Percentiles rank a stretch among this genome's conserved stretches.
Conservation (phyloP, 176 grass and related monocot species). For the Avena atlantica region DNA sequence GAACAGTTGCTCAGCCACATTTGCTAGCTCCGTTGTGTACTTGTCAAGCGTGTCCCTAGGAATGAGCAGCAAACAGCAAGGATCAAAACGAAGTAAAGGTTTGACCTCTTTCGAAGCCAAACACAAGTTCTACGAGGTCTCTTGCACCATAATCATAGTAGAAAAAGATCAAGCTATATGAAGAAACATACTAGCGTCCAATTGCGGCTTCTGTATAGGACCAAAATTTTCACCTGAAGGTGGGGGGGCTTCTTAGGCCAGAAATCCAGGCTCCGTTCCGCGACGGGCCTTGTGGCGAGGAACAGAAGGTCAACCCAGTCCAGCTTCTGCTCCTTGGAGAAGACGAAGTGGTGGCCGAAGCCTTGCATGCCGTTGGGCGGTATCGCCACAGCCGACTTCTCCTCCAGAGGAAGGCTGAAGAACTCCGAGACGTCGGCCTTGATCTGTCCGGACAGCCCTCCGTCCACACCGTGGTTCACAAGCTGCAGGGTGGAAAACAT, state of each 20-base stretch:
- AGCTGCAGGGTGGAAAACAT: slow-evolving; percentile 9
- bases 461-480: slow-evolving; percentile 51
- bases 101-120: not conserved
- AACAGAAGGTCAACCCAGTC: slow-evolving; percentile 59
- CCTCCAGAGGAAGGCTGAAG: slow-evolving; percentile 57
- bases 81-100: not conserved
- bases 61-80: not conserved
- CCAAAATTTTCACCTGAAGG: slow-evolving; percentile 34
- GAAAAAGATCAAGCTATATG: not conserved
- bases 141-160: not conserved
- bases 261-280: slow-evolving; percentile 41
- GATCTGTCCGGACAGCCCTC: not conserved
- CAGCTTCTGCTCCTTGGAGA: slow-evolving; percentile 73
- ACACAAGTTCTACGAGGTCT: no score
- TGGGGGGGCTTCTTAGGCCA: slow-evolving; percentile 55
- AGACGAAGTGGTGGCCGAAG: slow-evolving; percentile 69
- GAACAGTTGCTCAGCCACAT: slow-evolving; percentile 35
- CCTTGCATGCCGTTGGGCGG: slow-evolving; percentile 53
- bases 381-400: slow-evolving; percentile 43
- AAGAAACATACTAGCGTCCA: not conserved
- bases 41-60: slow-evolving; percentile 24
- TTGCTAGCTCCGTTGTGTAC: slow-evolving; percentile 42
- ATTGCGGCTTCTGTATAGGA: not conserved
- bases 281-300: slow-evolving; percentile 33
- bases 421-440: slow-evolving; percentile 50